A percentile compares a stretch with the other conserved stretches of the same genome.
phyloP scores from a whole-genome alignment of 306 rosid species.

The Inga oerstediana region DNA sequence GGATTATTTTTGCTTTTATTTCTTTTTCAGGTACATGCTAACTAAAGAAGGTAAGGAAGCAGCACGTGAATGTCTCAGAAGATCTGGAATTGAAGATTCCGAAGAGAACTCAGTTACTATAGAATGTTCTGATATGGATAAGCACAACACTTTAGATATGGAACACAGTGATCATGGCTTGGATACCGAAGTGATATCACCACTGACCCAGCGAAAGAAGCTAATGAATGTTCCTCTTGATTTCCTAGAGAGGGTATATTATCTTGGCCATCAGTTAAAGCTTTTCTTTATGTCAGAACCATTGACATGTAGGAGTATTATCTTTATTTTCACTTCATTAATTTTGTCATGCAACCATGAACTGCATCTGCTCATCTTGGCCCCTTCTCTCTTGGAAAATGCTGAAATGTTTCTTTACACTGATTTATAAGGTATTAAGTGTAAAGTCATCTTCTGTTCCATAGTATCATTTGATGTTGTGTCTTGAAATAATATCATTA shows the following conservation, averaged over 20 bases:
- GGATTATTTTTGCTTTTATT: slow-evolving; percentile 11
- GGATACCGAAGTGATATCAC: slow-evolving; percentile 51
- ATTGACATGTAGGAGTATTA: neutral
- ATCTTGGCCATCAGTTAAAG: neutral
- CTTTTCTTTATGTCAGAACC: neutral
- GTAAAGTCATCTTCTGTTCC: slow-evolving; percentile 3
- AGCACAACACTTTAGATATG: slow-evolving; percentile 35
- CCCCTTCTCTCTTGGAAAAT: neutral
- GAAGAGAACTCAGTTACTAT: slow-evolving; percentile 45
- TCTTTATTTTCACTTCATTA: slow-evolving; percentile 21
- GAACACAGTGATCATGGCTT: slow-evolving; percentile 40
- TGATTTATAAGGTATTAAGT: slow-evolving; percentile 20
- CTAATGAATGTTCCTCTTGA: slow-evolving; percentile 62
- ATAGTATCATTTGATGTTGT: slow-evolving; percentile 11
- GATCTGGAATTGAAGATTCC: slow-evolving; percentile 75
- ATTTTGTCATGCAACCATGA: slow-evolving; percentile 1
- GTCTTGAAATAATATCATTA: slow-evolving; percentile 7
- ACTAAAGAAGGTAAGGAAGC: slow-evolving; percentile 89
- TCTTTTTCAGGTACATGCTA: slow-evolving; percentile 78
- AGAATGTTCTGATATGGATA: slow-evolving; percentile 47
- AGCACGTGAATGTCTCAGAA: slow-evolving; percentile 76
- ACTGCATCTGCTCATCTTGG: slow-evolving; percentile 3
- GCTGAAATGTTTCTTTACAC: slow-evolving; percentile 24
- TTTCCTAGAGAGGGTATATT: slow-evolving; percentile 69
- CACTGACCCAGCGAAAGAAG: slow-evolving; percentile 45